Percentiles rank a stretch among this genome's conserved stretches.
These are phyloP conservation scores for Primulina tabacum DNA, from an alignment of 257 asterid species.

Conservation along the genomic window DNA sequence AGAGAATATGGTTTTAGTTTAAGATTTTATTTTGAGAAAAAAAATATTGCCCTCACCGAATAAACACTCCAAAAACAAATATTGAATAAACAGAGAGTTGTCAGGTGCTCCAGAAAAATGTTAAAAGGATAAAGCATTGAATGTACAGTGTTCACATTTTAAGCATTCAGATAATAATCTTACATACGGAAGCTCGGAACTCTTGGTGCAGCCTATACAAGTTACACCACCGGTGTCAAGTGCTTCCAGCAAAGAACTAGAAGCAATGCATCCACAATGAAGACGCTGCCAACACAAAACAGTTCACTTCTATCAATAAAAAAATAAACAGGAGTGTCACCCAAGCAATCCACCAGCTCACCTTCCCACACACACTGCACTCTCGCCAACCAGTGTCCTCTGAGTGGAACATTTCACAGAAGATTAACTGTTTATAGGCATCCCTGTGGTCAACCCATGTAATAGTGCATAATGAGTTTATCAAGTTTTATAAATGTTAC, in stretches of 20 bases:
- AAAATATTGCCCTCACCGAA: not conserved
- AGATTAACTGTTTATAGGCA: constrained; percentile 69
- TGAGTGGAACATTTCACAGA: constrained; percentile 83
- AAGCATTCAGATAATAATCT: constrained; percentile 34
- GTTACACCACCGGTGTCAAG: constrained; percentile 79
- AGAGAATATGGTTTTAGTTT: too few species aligned
- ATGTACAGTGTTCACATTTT: constrained; percentile 10
- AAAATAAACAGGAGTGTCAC: constrained; percentile 5
- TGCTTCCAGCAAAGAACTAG: constrained; percentile 65
- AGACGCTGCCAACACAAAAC: constrained; percentile 58
- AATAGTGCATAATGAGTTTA: constrained; percentile 8
- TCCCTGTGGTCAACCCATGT: constrained; percentile 44
- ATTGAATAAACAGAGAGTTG: not conserved
- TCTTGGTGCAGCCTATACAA: constrained; percentile 65
- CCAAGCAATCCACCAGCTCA: constrained; percentile 26
- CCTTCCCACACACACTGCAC: constrained; percentile 88
- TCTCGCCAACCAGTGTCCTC: constrained; percentile 94
- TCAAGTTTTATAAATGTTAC: not conserved
- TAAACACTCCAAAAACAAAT: not conserved
- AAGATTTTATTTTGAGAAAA: not conserved
- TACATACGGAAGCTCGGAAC: constrained; percentile 49
- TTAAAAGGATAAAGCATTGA: not conserved
- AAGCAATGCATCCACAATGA: constrained; percentile 96
- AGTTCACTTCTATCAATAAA: constrained; percentile 11
- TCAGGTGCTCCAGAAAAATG: not conserved